A percentile compares a stretch with the other conserved stretches of the same genome.
phyloP scores from a whole-genome alignment of 352 stramenopile genomes.

The Pythium monospermum region DNA sequence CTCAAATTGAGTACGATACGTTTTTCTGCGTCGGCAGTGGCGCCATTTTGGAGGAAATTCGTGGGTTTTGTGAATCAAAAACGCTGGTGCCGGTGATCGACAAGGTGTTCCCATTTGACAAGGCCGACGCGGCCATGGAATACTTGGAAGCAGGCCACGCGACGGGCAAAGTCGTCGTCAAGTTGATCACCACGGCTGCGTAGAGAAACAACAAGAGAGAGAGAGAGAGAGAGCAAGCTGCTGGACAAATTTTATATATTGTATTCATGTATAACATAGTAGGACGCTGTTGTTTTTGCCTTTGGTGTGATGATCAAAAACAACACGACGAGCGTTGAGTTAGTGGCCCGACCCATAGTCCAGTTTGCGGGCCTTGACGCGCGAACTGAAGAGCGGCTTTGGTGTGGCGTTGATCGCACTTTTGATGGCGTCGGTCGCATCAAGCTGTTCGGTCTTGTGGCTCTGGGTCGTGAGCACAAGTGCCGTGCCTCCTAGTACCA shows the following conservation, averaged over 20 bases:
- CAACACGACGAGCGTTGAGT: neutral
- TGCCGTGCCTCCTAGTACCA: constrained; percentile 76
- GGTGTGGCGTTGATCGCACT: constrained; percentile 46
- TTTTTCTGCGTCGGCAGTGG: constrained; percentile 43
- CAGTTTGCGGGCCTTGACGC: constrained; percentile 39
- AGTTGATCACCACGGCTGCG: too few relatives aligned
- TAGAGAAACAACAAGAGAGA: neutral
- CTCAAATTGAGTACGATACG: constrained; percentile 52
- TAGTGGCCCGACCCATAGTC: constrained; percentile 38
- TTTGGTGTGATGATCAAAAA: too few relatives aligned
- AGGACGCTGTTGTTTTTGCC: too few relatives aligned
- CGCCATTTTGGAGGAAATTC: constrained; percentile 44
- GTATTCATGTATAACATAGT: neutral
- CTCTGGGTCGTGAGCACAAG: constrained; percentile 74
- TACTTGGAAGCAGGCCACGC: constrained; percentile 57
- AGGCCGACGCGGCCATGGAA: constrained; percentile 52
- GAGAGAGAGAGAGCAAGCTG: neutral
- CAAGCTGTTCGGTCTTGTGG: constrained; percentile 74
- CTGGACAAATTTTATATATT: neutral
- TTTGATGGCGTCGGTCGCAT: constrained; percentile 72
- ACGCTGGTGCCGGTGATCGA: constrained; percentile 52
- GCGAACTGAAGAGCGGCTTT: constrained; percentile 54
- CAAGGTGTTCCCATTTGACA: constrained; percentile 68
- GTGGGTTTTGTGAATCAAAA: constrained; percentile 35
- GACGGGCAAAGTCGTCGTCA: constrained; percentile 62